Base-by-base conservation (phyloP, 108 stramenopile species). In the Discostella stelligeroides region DNA sequence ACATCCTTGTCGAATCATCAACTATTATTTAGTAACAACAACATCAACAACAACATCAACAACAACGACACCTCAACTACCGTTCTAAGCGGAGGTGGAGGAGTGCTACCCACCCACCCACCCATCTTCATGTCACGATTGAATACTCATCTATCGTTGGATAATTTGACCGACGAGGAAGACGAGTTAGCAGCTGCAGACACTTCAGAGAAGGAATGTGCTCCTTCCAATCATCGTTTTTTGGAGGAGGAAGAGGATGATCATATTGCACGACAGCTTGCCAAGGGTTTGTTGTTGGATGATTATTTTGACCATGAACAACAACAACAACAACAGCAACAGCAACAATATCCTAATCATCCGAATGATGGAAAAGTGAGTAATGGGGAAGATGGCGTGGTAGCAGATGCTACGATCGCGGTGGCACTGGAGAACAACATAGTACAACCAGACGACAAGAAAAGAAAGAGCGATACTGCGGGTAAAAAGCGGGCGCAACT, bases 241-340 rank as follows among this genome's bases (percentile, higher is more conserved):
- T 34, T 34, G 34, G 34, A 34, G 34, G 34, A 34, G 34, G 58
- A 51, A 15, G 77, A 73, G 12, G 73, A 69, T 27, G 73, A 73
- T 68, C 78, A 78, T 53, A 78, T 79, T 68, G 78, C 78, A 1
- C 72, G 74, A 47, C 72, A 68, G 60, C 29, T 79, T 48, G 78
- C 78, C 7, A 73, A 66, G 2, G 73, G 69, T 23, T 53, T 78
- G 42, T 55, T 78, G 15, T 50, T 78, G 40, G 76, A 78, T 60
- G 76, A 78, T 49, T n/a, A n/a, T n/a, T n/a, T n/a, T n/a, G n/a
- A n/a, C n/a, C n/a, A 68, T 61, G 40, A 68, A 69, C n/a, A 10
- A 40, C 15, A 45, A 45, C n/a, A 17, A 7, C 40, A 10, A 40
- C 7, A 40, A 10, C 10, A 40, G 10, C 8, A 40, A 40, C n/a